Evolutionary conservation across 352 stramenopile species (phyloP), one percentile per base, ranked within the genome.

Genomic region (Globisporangium emineosum): DNA sequence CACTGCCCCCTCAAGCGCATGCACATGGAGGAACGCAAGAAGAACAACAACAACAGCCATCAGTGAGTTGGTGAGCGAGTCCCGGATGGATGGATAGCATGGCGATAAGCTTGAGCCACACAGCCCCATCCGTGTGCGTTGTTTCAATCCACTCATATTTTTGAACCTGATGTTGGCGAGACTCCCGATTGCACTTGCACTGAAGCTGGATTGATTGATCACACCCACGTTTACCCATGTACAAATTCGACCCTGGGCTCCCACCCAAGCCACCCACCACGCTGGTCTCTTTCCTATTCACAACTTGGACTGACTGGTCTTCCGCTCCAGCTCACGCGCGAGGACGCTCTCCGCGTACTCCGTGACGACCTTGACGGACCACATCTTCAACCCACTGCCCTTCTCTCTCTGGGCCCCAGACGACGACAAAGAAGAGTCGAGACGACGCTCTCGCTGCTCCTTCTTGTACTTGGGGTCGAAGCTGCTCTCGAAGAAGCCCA

Each of bases 401-500:
- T 42, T 32, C 56, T 15, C 55, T 15, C 49, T 40, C 61, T 58
- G 47, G 53, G 37, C 42, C 10, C n/a, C 42, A 50, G 42, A 50
- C 17, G 42, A 50, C 5, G 42, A 50, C 19, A 19, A 51, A 17
- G n/a, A 51, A 2, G 43, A 27, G 45, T 17, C 8, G 2, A 29
- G 21, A 10, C 45, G 45, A 27, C n/a, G 45, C n/a, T n/a, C n/a
- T n/a, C n/a, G n/a, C 19, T 27, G 43, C 43, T 51, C 43, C 10
- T 33, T 21, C 7, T 19, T 30, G 25, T 33, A 30, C n/a, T 42
- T 37, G 5, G 42, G 56, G 12, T 74, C 56, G 10, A 29, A 25
- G 21, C 25, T 51, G 27, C 69, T 68, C 29, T 89, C 73, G 60
- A 88, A 92, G 58, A 91, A 94, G 1, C 71, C 80, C 55, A 94